These are phyloP conservation scores for Lathyrus tuberosus DNA, from an alignment of 306 rosid species.

Conservation along the genomic window DNA sequence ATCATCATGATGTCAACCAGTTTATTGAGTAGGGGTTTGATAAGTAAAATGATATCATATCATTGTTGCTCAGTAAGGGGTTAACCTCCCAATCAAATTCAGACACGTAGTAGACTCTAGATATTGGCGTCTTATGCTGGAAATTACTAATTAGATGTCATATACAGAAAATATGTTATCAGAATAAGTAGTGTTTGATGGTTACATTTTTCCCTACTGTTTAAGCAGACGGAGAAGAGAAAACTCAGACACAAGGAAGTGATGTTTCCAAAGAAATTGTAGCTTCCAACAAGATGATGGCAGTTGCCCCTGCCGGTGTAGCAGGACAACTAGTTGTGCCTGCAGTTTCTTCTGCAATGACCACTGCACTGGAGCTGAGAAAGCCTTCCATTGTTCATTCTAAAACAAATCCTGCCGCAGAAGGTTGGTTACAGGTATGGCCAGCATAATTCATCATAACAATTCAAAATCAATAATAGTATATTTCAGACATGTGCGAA, in stretches of 20 bases:
- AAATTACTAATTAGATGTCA: slow-evolving; percentile 12
- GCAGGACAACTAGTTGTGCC: slow-evolving; percentile 54
- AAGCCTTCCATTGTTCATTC: slow-evolving; percentile 45
- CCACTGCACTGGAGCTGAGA: slow-evolving; percentile 66
- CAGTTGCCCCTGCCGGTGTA: slow-evolving; percentile 45
- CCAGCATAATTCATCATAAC: slow-evolving; percentile 19
- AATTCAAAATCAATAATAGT: slow-evolving; percentile 3
- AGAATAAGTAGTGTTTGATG: slow-evolving; percentile 33
- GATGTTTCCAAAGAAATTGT: slow-evolving; percentile 50
- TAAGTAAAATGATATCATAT: slow-evolving; percentile 20
- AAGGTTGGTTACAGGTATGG: slow-evolving; percentile 71
- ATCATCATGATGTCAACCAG: slow-evolving; percentile 31
- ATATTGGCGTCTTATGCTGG: slow-evolving; percentile 30
- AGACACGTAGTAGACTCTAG: slow-evolving; percentile 14
- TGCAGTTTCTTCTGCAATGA: slow-evolving; percentile 62
- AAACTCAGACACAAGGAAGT: slow-evolving; percentile 51
- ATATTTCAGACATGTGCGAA: not conserved
- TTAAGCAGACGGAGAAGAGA: slow-evolving; percentile 62
- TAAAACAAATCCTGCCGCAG: slow-evolving; percentile 67
- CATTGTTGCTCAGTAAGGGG: slow-evolving; percentile 21
- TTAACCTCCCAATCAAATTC: slow-evolving; percentile 2
- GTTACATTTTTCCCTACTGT: slow-evolving; percentile 27
- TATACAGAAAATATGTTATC: not conserved
- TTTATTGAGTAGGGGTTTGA: slow-evolving; percentile 37
- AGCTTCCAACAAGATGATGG: slow-evolving; percentile 45